A percentile compares a stretch with the other conserved stretches of the same genome.
phyloP scores from a whole-genome alignment of 2,329 filamentous ascomycete genomes.

The Arthrocladium fulminans region DNA sequence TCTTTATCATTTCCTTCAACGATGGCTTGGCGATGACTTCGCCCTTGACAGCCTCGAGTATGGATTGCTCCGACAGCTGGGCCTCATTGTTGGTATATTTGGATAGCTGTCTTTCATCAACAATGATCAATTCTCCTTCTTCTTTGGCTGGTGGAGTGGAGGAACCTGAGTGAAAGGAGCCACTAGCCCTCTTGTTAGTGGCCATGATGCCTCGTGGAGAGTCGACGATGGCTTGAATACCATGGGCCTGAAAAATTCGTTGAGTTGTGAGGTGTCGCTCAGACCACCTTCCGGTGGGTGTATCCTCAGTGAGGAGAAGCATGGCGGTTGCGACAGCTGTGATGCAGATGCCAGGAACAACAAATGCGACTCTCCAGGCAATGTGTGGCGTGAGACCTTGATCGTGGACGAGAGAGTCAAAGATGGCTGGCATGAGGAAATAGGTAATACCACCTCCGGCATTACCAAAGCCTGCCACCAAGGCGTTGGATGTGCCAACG shows the following conservation, averaged over 20 bases:
- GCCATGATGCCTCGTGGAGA: constrained; percentile 23
- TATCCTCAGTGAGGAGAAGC: constrained; percentile 68
- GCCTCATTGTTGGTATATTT: constrained; percentile 33
- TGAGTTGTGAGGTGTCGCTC: constrained; percentile 55
- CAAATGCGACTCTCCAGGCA: constrained; percentile 76
- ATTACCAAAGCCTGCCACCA: constrained; percentile 79
- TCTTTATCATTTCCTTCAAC: constrained; percentile 49
- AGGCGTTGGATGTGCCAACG: constrained; percentile 76
- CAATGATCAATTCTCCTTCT: constrained; percentile 30
- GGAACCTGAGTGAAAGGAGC: constrained; percentile 18
- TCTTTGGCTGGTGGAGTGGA: constrained; percentile 19
- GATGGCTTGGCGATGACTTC: constrained; percentile 58
- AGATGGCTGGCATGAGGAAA: constrained; percentile 87
- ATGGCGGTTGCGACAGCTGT: constrained; percentile 57
- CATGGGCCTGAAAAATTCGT: constrained; percentile 44
- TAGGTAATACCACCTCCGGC: constrained; percentile 85
- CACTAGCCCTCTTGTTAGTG: constrained; percentile 26
- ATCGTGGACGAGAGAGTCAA: constrained; percentile 59
- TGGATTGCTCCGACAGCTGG: constrained; percentile 40
- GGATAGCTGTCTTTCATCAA: constrained; percentile 21
- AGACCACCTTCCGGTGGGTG: constrained; percentile 72
- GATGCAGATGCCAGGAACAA: constrained; percentile 74
- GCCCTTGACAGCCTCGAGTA: constrained; percentile 43
- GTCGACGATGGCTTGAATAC: constrained; percentile 24
- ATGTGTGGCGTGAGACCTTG: constrained; percentile 55